A percentile compares a stretch with the other conserved stretches of the same genome.
These are phyloP conservation scores for Globisporangium iwayamae DNA, from an alignment of 352 stramenopile species.

Conservation along the genomic window DNA sequence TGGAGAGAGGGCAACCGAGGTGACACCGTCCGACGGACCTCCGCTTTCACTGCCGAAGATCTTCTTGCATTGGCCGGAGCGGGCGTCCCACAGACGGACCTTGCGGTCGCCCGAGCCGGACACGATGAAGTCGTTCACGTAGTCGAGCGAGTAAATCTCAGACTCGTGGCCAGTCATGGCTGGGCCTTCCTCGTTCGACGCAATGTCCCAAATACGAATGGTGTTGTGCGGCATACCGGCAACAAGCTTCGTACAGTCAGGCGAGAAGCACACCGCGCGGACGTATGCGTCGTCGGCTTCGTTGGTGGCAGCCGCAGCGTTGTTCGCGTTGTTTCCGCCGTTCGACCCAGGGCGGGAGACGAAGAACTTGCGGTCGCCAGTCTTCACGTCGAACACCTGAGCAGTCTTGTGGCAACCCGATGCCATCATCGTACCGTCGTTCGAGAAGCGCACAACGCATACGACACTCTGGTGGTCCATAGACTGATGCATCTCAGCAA, in stretches of 20 bases:
- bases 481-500: constrained; percentile 82
- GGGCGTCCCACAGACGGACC: constrained; percentile 80
- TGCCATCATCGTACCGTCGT: constrained; percentile 83
- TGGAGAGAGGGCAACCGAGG: constrained; percentile 73
- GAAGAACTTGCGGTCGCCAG: constrained; percentile 77
- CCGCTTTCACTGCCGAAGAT: constrained; percentile 82
- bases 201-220: constrained; percentile 86
- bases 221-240: constrained; percentile 88
- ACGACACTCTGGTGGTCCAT: constrained; percentile 89
- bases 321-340: constrained; percentile 29
- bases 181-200: constrained; percentile 78
- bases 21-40: constrained; percentile 76
- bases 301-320: constrained; percentile 37
- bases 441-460: constrained; percentile 82
- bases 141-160: constrained; percentile 86
- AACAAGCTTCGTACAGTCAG: constrained; percentile 79
- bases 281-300: constrained; percentile 82
- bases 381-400: constrained; percentile 86
- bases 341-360: constrained; percentile 63
- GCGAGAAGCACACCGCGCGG: constrained; percentile 81
- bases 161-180: constrained; percentile 82
- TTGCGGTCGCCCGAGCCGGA: constrained; percentile 83
- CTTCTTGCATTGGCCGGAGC: constrained; percentile 79
- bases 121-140: constrained; percentile 85
- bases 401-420: constrained; percentile 85